Evolutionary conservation across 2,329 filamentous ascomycete genomes (phyloP), one percentile per base, ranked within the genome.

Genomic region (Exophiala xenobiotica): DNA sequence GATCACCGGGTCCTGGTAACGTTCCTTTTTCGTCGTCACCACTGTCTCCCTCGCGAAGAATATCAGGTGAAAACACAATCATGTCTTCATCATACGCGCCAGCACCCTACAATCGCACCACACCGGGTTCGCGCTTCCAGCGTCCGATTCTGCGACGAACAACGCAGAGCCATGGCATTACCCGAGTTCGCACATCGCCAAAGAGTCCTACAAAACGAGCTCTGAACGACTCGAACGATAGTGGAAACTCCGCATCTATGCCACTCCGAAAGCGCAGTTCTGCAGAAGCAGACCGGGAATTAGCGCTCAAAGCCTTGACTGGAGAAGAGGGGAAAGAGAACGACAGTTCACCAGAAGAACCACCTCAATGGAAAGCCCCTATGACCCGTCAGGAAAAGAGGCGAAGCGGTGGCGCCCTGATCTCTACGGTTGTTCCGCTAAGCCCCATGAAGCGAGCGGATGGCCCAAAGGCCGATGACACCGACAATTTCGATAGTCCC

Each of bases 361-460:
- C 50, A 12, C 45, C 57, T 18, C 49, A 29, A 33, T 56, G 49
- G 53, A 73, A 71, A 40, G 63, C 68, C 6, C 68, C 67, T 2
- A 64, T 71, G 54, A 71, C 74, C 38, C 70, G 71, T 45, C 69
- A 75, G 38, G 78, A 79, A 55, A 78, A 76, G 66, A 73, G 67
- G 61, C 68, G 73, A 12, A 75, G 72, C 59, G 71, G 70, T 18
- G 73, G 65, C 42, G 70, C 77, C 64, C 70, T 71, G 60, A 70
- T 76, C 40, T 71, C 76, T 42, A 75, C 80, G 14, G 75, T 80
- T 16, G 82, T 83, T 54, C 56, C 60, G 33, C 41, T 58, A 19
- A 96, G 92, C 66, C 91, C 92, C 4, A 74, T 97, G 61, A 96
- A 97, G 78, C 85, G 93, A 62, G 92, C 87, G 65, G 92, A 97